Evolutionary conservation across 805 yeast species (phyloP), one percentile per base, ranked within the genome.

Genomic region (Candida wancherniae): DNA sequence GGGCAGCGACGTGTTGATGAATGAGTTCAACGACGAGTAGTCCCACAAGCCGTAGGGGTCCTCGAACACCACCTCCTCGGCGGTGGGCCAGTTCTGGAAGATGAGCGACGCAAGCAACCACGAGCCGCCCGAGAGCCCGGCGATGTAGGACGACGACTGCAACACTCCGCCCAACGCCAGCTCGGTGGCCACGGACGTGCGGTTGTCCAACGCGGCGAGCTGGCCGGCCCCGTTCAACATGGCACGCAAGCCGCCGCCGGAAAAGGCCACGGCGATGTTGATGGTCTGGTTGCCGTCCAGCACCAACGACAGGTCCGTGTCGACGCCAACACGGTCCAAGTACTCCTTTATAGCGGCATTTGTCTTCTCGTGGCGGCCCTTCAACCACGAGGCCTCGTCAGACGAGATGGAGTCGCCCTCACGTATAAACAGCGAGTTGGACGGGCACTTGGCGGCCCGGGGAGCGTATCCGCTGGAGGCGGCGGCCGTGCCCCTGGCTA

Each of bases 121-220:
- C 9, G 83, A 71, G 16, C 95, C 95, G 19, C 95, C 95, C 10
- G 88, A 79, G 21, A 85, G 69, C 6, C 90, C 94, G 4, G 84
- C 61, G 4, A 86, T 55, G 50, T 87, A 86, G 9, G 83, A 73
- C 1, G 85, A 51, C 5, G 82, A 61, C 47, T 82, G 86, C 21
- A 85, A 58, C 15, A 86, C 56, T 4, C 95, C 94, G 19, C 90
- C 88, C 24, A 85, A 54, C 9, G 83, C 42, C 21, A 59, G 51
- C 4, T 67, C 63, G 1, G 22, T 14, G n/a, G 43, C 44, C 9
- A 21, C 26, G 6, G 25, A 13, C 9, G 44, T 34, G 4, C 49
- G 33, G 24, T 36, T 43, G 15, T 45, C 49, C 24, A 45, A 37
- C 2, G 49, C 49, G 1, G 49, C 44, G 4, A 43, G 20, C 16